These are phyloP conservation scores for Vigna unguiculata DNA, from an alignment of 306 rosid genomes.

Conservation along the genomic window DNA sequence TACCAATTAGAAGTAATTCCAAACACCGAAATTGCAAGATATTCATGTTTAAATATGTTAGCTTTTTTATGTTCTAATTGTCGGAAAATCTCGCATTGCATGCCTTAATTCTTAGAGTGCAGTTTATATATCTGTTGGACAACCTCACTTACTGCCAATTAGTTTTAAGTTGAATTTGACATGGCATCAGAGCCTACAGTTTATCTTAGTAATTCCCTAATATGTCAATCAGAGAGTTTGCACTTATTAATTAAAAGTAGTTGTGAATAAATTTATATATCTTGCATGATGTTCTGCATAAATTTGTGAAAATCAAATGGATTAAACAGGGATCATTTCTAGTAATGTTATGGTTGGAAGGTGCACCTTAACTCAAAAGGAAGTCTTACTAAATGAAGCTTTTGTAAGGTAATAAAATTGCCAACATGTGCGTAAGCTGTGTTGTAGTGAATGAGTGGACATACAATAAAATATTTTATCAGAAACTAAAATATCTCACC, in stretches of 20 bases:
- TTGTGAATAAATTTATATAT: neutral
- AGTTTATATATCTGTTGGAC: too few species aligned
- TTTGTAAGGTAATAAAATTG: neutral
- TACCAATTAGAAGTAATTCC: neutral
- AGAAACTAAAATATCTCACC: neutral
- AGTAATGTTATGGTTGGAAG: neutral
- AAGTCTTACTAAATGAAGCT: neutral
- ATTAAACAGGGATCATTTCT: slow-evolving; percentile 1
- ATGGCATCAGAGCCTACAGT: too few species aligned
- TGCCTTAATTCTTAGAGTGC: too few species aligned
- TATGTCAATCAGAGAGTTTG: neutral
- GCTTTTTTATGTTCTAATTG: too few species aligned
- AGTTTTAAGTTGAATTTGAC: too few species aligned
- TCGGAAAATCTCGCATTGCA: too few species aligned
- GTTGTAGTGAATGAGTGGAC: neutral
- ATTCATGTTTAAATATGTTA: slow-evolving; percentile 8
- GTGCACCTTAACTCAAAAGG: neutral
- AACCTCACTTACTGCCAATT: too few species aligned
- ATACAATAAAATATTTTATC: neutral
- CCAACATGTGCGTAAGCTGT: neutral
- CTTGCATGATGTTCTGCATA: neutral
- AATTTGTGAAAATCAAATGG: slow-evolving; percentile 6
- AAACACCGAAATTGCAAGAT: neutral
- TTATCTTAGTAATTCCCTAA: neutral
- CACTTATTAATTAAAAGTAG: neutral